Percentiles rank a stretch among this genome's conserved stretches.
Conservation (phyloP, 345 rosid species). For the Acer yangbiense region DNA sequence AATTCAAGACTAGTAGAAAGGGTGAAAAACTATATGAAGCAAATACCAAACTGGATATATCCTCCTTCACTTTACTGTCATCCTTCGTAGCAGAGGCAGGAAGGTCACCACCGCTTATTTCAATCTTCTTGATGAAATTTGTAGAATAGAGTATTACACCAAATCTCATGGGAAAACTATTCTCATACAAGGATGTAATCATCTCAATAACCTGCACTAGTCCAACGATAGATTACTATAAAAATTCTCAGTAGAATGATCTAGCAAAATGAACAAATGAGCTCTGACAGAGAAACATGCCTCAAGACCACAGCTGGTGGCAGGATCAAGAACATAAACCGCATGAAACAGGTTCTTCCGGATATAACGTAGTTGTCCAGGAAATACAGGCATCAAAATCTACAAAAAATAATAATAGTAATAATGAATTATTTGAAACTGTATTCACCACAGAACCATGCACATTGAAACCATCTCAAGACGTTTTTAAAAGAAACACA, state of each 20-base stretch:
- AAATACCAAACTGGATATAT: conserved; percentile 85
- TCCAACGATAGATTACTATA: conserved; percentile 27
- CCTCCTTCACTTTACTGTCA: conserved; percentile 57
- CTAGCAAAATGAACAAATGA: conserved; percentile 8
- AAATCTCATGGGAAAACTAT: conserved; percentile 83
- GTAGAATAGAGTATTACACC: conserved; percentile 85
- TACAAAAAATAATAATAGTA: conserved; percentile 28
- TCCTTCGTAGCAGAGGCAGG: conserved; percentile 39
- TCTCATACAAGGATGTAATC: conserved; percentile 76
- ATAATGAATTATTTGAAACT: conserved; percentile 22
- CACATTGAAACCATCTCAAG: not conserved
- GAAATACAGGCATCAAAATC: conserved; percentile 98
- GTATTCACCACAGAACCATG: conserved; percentile 13
- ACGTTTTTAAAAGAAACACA: not conserved
- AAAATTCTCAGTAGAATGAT: conserved; percentile 14
- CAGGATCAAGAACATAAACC: conserved; percentile 92
- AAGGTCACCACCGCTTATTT: conserved; percentile 42
- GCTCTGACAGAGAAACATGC: conserved; percentile 42
- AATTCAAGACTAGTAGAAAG: conserved; percentile 6
- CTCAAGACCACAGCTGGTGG: conserved; percentile 85
- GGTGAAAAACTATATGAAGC: conserved; percentile 20
- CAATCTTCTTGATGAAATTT: conserved; percentile 56
- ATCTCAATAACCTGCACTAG: conserved; percentile 72
- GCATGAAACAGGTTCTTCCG: conserved; percentile 97
- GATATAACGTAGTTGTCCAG: conserved; percentile 91